Evolutionary conservation across 192 early-diverging fungal genomes (phyloP), one percentile per base, ranked within the genome.

Genomic region (Coemansia sp.): DNA sequence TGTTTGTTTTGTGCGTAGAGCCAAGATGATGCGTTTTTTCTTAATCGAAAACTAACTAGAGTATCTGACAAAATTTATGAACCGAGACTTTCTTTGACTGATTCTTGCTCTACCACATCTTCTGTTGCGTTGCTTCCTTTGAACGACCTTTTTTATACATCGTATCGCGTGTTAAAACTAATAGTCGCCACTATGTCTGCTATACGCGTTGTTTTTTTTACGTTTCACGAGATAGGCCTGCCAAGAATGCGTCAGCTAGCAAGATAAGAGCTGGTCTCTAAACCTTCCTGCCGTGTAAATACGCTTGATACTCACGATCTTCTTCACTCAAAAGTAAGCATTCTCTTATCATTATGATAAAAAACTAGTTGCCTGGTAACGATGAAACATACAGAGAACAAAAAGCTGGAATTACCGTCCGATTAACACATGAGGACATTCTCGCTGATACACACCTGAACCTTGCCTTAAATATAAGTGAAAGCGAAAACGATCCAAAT

Each of bases 401-500:
- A 84, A 85, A 84, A 84, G 84, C 85, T 89, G 87, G 87, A 89
- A 89, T 89, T 89, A 89, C 87, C 87, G 87, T 82, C 87, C 83
- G 86, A 89, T 63, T 51, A 70, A 67, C 48, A 67, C 70, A 84
- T 87, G 87, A 87, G 78, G 87, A 84, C 77, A 83, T 87, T 87
- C 83, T 86, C 72, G 72, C 84, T 87, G 76, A 84, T 68, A 51
- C 31, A 68, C 71, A 53, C 35, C 71, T 68, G 53, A 66, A 60
- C 59, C 52, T 35, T 35, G 40, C 7, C 40, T 43, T 43, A 43
- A 35, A 35, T 16, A 18, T 18, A 10, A 13, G 40, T 43, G 40
- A 18, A 18, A 18, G 18, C 4, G 1, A 5, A 18, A 13, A 4
- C 5, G 7, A 3, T 43, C 13, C 12, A 10, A 43, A 4, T 13